A percentile compares a stretch with the other conserved stretches of the same genome.
These are phyloP conservation scores for Saccharomycopsis schoenii DNA, from an alignment of 805 yeast species.

Conservation along the genomic window DNA sequence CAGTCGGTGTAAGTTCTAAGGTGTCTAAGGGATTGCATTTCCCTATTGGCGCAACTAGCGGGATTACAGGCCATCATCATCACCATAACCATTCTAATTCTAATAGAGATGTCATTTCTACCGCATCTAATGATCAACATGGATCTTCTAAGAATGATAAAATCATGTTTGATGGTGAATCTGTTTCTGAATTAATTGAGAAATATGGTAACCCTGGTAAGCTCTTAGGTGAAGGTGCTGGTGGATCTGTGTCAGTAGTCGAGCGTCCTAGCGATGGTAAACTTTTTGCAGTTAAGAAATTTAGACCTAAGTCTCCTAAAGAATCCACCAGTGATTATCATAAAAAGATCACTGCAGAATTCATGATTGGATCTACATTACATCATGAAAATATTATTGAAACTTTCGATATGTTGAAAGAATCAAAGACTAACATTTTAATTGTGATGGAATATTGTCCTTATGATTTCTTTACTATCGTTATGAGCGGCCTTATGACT, in stretches of 20 bases:
- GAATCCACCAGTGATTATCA: constrained; percentile 71
- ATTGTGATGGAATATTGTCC: constrained; percentile 87
- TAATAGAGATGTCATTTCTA: background rate
- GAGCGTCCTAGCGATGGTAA: constrained; percentile 60
- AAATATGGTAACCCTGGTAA: constrained; percentile 69
- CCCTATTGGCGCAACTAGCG: constrained; percentile 8
- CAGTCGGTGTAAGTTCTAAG: constrained; percentile 13
- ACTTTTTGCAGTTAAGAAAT: constrained; percentile 80
- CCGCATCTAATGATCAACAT: constrained; percentile 9
- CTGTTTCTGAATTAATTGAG: constrained; percentile 42
- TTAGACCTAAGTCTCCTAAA: constrained; percentile 59
- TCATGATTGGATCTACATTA: constrained; percentile 77
- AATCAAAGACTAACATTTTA: constrained; percentile 60
- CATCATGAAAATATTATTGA: constrained; percentile 76
- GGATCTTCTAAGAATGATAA: constrained; percentile 10
- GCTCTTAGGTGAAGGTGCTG: constrained; percentile 77
- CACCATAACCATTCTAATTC: background rate
- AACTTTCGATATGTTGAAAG: constrained; percentile 61
- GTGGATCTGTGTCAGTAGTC: constrained; percentile 73
- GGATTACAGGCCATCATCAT: background rate
- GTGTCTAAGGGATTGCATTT: constrained; percentile 12
- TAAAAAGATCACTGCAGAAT: constrained; percentile 76
- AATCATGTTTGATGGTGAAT: constrained; percentile 30
- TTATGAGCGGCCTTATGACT: constrained; percentile 78
- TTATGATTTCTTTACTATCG: constrained; percentile 75